Base-by-base conservation (phyloP, 371 early-diverging fungal genomes). In the Rhizopus delemar region DNA sequence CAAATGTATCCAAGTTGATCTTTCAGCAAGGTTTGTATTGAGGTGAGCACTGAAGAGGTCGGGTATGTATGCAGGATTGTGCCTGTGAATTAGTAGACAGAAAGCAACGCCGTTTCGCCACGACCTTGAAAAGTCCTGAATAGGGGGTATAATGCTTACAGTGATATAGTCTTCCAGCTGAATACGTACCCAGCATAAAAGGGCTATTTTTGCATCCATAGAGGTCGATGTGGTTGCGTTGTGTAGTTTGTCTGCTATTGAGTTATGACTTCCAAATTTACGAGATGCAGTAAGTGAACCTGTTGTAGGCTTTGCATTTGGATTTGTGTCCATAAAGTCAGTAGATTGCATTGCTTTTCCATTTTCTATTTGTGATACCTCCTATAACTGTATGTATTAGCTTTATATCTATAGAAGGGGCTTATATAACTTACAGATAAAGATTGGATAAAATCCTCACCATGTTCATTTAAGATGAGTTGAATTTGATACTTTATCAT, bases 41-140 rank as follows among this genome's bases (percentile, higher is more conserved):
- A 73, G 63, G 38, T 63, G 58, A 16, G 63, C 56, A 4, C 74
- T 65, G 51, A 83, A 70, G 28, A 85, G 69, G 51, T 90, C 83
- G 41, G 89, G 86, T 34, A 91, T 63, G 51, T 86, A 72, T 0
- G 73, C 69, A 5, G 88, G 88, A 49, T 86, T 84, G 51, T 87
- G 87, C 5, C 83, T 75, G 63, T 91, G 88, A 41, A 90, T 83
- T 12, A 93, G 74, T 32, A 86, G 78, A 57, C 85, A 78, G 66
- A 92, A 92, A 8, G 84, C 87, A 28, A 87, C 71, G 6, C 92
- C 92, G 51, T 78, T 88, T 64, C 86, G 73, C 92, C 91, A 92
- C 8, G 85, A 78, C 35, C 78, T 73, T 31, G 86, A 80, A 69
- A 92, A 90, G 65, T 92, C 87, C 51, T 80, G 80, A 28, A 86